phyloP scores from a whole-genome alignment of 305 asterid species.

The Plantago rigida region DNA sequence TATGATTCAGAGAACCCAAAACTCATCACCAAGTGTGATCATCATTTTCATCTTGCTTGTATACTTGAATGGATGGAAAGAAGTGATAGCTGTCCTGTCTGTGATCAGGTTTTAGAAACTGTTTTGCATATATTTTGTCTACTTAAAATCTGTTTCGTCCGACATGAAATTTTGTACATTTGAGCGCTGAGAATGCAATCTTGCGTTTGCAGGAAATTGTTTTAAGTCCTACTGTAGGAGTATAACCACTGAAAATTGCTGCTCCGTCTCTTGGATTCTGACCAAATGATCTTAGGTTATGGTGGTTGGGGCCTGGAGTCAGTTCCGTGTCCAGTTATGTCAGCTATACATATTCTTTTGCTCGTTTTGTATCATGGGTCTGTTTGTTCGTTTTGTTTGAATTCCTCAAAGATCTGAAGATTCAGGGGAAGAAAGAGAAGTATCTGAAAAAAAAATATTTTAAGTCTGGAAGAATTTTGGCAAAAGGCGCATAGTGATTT shows the following conservation, averaged over 20 bases:
- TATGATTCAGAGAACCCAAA: conserved; percentile 83
- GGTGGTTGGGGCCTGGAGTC: conserved; percentile 2
- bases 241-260: conserved; percentile 26
- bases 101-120: conserved; percentile 56
- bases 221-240: conserved; percentile 41
- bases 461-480: conserved; percentile 13
- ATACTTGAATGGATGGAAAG: conserved; percentile 96
- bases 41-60: conserved; percentile 82
- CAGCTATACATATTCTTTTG: conserved; percentile 11
- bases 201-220: conserved; percentile 61
- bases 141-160: conserved; percentile 1
- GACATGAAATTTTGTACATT: background rate
- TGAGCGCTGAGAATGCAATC: conserved; percentile 16
- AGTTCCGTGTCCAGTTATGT: conserved; percentile 17
- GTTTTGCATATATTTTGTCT: conserved; percentile 6
- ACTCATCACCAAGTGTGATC: conserved; percentile 74
- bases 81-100: conserved; percentile 80
- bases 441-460: background rate
- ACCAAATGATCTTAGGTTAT: conserved; percentile 13
- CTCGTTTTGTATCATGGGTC: conserved; percentile 18
- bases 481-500: conserved; percentile 12
- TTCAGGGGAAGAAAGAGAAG: background rate
- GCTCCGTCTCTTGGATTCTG: conserved; percentile 12
- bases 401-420: conserved; percentile 1
- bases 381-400: conserved; percentile 22